A percentile compares a stretch with the other conserved stretches of the same genome.
Evolutionary conservation across 164 flowering plant species (phyloP).

Genomic region (Vitis amurensis): DNA sequence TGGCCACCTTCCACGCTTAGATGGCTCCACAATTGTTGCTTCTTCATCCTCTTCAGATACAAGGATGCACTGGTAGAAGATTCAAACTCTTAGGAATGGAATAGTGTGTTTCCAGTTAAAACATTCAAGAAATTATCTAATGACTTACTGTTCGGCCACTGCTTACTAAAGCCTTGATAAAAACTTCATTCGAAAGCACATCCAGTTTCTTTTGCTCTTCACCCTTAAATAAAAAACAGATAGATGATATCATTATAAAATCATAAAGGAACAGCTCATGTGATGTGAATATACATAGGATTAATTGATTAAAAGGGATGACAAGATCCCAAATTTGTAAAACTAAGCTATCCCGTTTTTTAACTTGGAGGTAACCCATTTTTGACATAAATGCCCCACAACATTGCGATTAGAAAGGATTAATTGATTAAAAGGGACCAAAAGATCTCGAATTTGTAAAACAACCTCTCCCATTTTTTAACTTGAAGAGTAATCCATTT

Average conservation of each 20-base stretch:
- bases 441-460: too few relatives aligned
- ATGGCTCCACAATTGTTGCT: slow-evolving; percentile 79
- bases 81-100: background rate
- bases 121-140: background rate
- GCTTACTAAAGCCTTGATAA: slow-evolving; percentile 87
- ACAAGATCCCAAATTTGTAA: too few relatives aligned
- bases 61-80: slow-evolving; percentile 67
- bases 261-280: background rate
- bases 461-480: too few relatives aligned
- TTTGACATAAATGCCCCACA: too few relatives aligned
- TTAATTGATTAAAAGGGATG: too few relatives aligned
- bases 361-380: too few relatives aligned
- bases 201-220: slow-evolving; percentile 99
- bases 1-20: slow-evolving; percentile 80
- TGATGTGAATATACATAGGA: too few relatives aligned
- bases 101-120: background rate
- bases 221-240: slow-evolving; percentile 49
- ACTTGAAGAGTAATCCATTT: too few relatives aligned
- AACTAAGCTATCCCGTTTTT: too few relatives aligned
- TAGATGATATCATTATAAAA: background rate
- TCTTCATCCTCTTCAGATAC: slow-evolving; percentile 99
- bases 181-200: slow-evolving; percentile 95
- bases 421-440: too few relatives aligned
- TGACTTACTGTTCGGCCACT: slow-evolving; percentile 92
- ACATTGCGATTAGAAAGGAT: too few relatives aligned